Conservation (phyloP, 305 asterid genomes). For the Fraxinus sp. region DNA sequence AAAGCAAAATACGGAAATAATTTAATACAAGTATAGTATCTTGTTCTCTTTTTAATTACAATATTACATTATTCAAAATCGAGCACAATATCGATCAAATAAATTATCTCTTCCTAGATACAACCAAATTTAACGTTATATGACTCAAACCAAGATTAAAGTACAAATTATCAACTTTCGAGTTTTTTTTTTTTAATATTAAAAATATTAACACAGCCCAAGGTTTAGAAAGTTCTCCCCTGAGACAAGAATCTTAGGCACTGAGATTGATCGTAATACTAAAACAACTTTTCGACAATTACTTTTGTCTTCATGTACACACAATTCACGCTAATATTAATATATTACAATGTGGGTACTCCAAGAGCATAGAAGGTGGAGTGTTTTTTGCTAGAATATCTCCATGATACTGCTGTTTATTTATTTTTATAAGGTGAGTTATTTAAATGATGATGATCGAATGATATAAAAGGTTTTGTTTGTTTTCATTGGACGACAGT, state of each 20-base stretch:
- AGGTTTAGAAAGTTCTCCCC: not conserved
- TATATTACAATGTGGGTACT: not conserved
- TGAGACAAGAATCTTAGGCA: not conserved
- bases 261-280: not conserved
- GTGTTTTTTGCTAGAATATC: not conserved
- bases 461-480: no score
- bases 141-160: not conserved
- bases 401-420: not conserved
- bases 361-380: not conserved
- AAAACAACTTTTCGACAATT: not conserved
- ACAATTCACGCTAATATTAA: not conserved
- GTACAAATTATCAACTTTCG: not conserved
- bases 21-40: not conserved
- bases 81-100: not conserved
- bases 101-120: not conserved
- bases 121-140: not conserved
- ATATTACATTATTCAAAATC: not conserved
- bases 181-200: no score
- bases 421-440: not conserved
- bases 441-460: not conserved
- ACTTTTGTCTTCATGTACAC: not conserved
- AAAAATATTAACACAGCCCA: not conserved
- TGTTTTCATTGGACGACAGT: no score
- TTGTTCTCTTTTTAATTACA: not conserved
- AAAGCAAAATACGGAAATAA: no score